Percentiles rank a stretch among this genome's conserved stretches.
These are phyloP conservation scores for Aspergillus calidoustus DNA, from an alignment of 2,329 filamentous ascomycete genomes.

Conservation along the genomic window DNA sequence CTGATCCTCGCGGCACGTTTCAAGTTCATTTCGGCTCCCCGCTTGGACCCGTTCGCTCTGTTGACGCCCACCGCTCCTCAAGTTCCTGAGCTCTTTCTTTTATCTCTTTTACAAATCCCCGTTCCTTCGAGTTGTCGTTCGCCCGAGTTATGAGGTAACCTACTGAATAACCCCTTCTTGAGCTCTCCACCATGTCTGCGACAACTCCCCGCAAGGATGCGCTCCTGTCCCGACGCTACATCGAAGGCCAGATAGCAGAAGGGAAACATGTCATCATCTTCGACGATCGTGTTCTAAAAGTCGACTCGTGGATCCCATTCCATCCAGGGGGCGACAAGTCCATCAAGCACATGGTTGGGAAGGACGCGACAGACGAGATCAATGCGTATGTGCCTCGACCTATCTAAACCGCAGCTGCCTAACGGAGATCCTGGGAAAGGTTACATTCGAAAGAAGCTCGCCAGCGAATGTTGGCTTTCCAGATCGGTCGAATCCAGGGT, in stretches of 20 bases:
- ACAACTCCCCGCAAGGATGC: slow-evolving; percentile 46
- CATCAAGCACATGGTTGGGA: slow-evolving; percentile 89
- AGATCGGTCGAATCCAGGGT: slow-evolving; percentile 81
- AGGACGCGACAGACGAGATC: slow-evolving; percentile 93
- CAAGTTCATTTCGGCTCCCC: slow-evolving; percentile 13
- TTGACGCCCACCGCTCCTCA: background rate
- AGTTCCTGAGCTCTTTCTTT: background rate
- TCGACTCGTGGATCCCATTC: slow-evolving; percentile 84
- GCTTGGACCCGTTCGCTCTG: slow-evolving; percentile 6
- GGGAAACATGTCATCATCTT: slow-evolving; percentile 81
- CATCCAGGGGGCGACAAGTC: slow-evolving; percentile 92
- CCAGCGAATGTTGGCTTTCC: slow-evolving; percentile 76
- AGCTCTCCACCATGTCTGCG: slow-evolving; percentile 15
- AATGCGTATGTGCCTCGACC: slow-evolving; percentile 68
- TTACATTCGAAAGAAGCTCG: slow-evolving; percentile 81
- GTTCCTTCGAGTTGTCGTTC: background rate
- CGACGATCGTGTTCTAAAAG: slow-evolving; percentile 79
- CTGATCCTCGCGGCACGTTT: slow-evolving; percentile 9
- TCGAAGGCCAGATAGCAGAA: slow-evolving; percentile 82
- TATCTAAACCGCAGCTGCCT: slow-evolving; percentile 19
- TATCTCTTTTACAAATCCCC: background rate
- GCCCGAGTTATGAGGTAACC: background rate
- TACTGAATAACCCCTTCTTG: background rate
- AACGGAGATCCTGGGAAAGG: slow-evolving; percentile 51
- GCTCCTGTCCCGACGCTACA: slow-evolving; percentile 64